These are phyloP conservation scores for Xylaria sp. DNA, from an alignment of 2,329 filamentous ascomycete species.

Conservation along the genomic window DNA sequence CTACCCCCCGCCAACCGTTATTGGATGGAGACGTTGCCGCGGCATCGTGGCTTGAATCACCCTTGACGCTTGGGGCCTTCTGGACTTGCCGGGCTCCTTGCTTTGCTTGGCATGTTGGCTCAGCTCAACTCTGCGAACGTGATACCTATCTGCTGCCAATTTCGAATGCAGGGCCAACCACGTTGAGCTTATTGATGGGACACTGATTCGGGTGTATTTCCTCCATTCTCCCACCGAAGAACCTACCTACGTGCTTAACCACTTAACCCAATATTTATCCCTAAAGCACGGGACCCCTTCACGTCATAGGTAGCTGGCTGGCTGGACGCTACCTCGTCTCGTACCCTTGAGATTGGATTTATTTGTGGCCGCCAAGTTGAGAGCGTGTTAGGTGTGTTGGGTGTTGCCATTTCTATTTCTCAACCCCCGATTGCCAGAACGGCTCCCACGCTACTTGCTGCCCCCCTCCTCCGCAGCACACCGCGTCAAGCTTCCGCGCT, in stretches of 20 bases:
- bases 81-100: conserved; percentile 1
- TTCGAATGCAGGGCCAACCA: conserved; percentile 32
- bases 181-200: conserved; percentile 35
- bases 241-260: neutral
- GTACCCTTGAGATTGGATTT: neutral
- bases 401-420: conserved; percentile 12
- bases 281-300: neutral
- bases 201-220: conserved; percentile 15
- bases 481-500: conserved; percentile 36
- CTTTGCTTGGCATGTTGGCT: neutral
- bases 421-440: conserved; percentile 13
- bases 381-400: conserved; percentile 2
- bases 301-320: conserved; percentile 4
- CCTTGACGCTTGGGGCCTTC: neutral
- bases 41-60: conserved; percentile 22
- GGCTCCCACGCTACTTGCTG: conserved; percentile 26
- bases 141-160: neutral
- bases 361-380: conserved; percentile 20
- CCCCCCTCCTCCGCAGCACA: conserved; percentile 29
- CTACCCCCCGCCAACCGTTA: neutral
- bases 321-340: too few relatives aligned
- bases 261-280: neutral
- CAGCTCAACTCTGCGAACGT: conserved; percentile 16
- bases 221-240: conserved; percentile 13
- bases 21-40: too few relatives aligned